A percentile compares a stretch with the other conserved stretches of the same genome.
These are phyloP conservation scores for Botrytis byssoidea DNA, from an alignment of 2,329 filamentous ascomycete species.

Conservation along the genomic window DNA sequence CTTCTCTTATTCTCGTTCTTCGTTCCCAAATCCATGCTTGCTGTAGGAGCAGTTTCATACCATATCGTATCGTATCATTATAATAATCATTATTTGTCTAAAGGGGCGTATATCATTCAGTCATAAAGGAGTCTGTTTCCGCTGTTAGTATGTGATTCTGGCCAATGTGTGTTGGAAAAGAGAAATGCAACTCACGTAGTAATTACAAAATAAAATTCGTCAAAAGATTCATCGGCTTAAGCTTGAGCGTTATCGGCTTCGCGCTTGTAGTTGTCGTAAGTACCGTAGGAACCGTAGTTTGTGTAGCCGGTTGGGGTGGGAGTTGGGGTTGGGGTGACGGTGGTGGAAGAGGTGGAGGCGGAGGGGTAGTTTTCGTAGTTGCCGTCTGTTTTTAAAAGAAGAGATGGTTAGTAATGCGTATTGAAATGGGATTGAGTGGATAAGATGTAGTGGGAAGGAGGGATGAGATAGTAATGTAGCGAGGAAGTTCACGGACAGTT, in stretches of 20 bases:
- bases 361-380: slow-evolving; percentile 10
- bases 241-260: background rate
- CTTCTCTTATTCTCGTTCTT: background rate
- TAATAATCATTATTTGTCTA: slow-evolving; percentile 12
- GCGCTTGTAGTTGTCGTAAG: slow-evolving; percentile 18
- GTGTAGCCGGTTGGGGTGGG: slow-evolving; percentile 13
- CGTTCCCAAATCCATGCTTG: background rate
- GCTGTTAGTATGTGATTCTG: background rate
- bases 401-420: background rate
- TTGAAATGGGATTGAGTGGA: too few species aligned
- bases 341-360: background rate
- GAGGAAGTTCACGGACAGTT: slow-evolving; percentile 3
- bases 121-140: slow-evolving; percentile 15
- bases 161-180: background rate
- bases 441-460: background rate
- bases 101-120: slow-evolving; percentile 22
- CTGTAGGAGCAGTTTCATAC: slow-evolving; percentile 8
- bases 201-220: slow-evolving; percentile 12
- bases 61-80: slow-evolving; percentile 4
- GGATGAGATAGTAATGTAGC: background rate
- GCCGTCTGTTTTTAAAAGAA: background rate
- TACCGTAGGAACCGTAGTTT: slow-evolving; percentile 20
- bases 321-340: background rate
- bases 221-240: background rate
- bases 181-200: slow-evolving; percentile 11